Percentiles rank a stretch among this genome's conserved stretches.
Conservation (phyloP, 2,329 filamentous ascomycete species). For the Aureobasidium mangrovei region DNA sequence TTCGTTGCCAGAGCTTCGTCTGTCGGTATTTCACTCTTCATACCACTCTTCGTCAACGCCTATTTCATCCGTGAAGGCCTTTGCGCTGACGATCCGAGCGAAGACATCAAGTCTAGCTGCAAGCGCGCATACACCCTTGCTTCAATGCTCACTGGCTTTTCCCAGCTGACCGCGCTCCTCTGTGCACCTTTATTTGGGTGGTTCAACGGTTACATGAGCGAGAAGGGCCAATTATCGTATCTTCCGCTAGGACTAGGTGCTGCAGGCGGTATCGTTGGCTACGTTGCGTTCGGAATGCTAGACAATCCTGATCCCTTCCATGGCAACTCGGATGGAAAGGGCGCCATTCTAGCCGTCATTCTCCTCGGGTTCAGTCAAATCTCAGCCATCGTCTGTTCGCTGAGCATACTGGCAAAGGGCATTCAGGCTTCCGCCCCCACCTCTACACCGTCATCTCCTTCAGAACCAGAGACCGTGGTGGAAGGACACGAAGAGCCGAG, state of each 20-base stretch:
- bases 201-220: slow-evolving; percentile 58
- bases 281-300: slow-evolving; percentile 66
- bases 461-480: not conserved
- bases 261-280: slow-evolving; percentile 66
- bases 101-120: slow-evolving; percentile 76
- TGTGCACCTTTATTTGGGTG: slow-evolving; percentile 84
- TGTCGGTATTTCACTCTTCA: slow-evolving; percentile 89
- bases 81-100: slow-evolving; percentile 49
- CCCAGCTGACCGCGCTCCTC: slow-evolving; percentile 76
- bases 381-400: slow-evolving; percentile 87
- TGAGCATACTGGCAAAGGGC: slow-evolving; percentile 77
- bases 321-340: slow-evolving; percentile 51
- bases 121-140: slow-evolving; percentile 80
- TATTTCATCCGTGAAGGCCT: slow-evolving; percentile 77
- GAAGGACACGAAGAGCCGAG: not conserved
- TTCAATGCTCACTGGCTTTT: slow-evolving; percentile 77
- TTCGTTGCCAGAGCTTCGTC: slow-evolving; percentile 93
- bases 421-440: slow-evolving; percentile 35
- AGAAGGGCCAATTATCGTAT: slow-evolving; percentile 45
- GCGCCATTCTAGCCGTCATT: slow-evolving; percentile 59
- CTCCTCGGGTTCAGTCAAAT: slow-evolving; percentile 90
- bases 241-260: slow-evolving; percentile 65
- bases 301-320: slow-evolving; percentile 63
- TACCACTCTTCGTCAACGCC: slow-evolving; percentile 85
- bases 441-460: not conserved